phyloP scores from a whole-genome alignment of 1,139 yeast species.

The Suhomyces wounanorum region DNA sequence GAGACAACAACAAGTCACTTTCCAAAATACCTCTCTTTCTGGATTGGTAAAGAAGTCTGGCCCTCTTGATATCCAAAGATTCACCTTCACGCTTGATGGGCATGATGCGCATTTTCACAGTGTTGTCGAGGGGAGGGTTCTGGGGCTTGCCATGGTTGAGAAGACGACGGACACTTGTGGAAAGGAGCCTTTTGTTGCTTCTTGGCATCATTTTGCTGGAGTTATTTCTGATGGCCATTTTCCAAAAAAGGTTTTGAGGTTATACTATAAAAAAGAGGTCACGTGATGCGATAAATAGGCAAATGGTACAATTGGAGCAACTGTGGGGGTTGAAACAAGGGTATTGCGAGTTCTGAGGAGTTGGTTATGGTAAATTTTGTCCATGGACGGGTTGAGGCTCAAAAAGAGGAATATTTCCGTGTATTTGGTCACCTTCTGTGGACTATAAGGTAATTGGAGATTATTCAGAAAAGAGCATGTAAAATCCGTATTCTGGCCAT shows the following conservation, averaged over 20 bases:
- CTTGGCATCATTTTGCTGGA: conserved; percentile 10
- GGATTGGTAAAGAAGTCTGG: conserved; percentile 86
- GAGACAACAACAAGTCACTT: conserved; percentile 79
- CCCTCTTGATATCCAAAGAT: conserved; percentile 72
- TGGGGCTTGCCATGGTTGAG: conserved; percentile 49
- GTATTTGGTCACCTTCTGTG: too few relatives aligned
- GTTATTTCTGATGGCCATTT: background rate
- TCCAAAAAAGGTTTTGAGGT: background rate
- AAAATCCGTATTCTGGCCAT: too few relatives aligned
- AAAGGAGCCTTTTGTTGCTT: conserved; percentile 10
- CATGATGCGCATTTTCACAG: conserved; percentile 56
- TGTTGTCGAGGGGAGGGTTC: conserved; percentile 36
- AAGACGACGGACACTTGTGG: conserved; percentile 16
- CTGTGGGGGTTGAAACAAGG: too few relatives aligned
- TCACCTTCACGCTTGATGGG: conserved; percentile 81
- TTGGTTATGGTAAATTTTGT: too few relatives aligned
- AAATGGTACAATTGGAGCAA: too few relatives aligned
- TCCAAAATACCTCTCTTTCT: conserved; percentile 95
- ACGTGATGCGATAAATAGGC: background rate
- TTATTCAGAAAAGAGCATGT: too few relatives aligned
- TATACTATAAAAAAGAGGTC: background rate
- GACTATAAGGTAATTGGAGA: too few relatives aligned
- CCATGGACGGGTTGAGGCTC: too few relatives aligned
- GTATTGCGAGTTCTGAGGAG: too few relatives aligned
- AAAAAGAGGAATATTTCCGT: too few relatives aligned